Conservation (phyloP, 257 asterid species). For the Capsicum rhomboideum region DNA sequence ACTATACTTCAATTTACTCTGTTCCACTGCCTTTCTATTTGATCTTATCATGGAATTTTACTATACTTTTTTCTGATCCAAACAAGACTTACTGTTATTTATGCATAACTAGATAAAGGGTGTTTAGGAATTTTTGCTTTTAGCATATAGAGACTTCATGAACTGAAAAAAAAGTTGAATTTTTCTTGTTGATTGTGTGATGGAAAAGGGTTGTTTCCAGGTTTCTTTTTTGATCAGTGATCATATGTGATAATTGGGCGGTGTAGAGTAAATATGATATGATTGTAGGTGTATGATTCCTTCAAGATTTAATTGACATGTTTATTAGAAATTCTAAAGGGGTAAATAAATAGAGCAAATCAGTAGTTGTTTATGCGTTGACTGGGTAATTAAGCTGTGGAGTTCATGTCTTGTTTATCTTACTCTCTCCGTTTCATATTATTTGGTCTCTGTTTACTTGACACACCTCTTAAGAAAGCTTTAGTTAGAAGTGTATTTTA, state of each 20-base stretch:
- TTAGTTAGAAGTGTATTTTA: no score
- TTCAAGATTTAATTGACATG: not conserved
- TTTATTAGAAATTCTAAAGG: not conserved
- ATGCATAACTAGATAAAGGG: not conserved
- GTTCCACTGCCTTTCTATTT: not conserved
- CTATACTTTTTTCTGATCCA: not conserved
- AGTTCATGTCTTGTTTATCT: not conserved
- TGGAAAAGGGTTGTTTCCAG: not conserved
- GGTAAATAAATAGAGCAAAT: not conserved
- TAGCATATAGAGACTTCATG: not conserved
- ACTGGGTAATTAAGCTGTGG: not conserved
- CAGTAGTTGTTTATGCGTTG: not conserved
- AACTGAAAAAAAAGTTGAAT: not conserved
- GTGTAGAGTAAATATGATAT: not conserved
- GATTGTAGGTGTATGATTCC: not conserved
- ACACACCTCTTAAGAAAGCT: no score
- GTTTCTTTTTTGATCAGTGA: not conserved
- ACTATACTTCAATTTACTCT: not conserved
- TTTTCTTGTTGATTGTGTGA: not conserved
- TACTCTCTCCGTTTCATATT: no score
- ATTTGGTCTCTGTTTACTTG: no score
- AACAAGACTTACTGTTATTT: not conserved
- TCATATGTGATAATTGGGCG: not conserved
- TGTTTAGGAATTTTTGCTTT: not conserved
- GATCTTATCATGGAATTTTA: no score